Evolutionary conservation across 129 eudicot species (phyloP).

Genomic region (Arctium lappa): DNA sequence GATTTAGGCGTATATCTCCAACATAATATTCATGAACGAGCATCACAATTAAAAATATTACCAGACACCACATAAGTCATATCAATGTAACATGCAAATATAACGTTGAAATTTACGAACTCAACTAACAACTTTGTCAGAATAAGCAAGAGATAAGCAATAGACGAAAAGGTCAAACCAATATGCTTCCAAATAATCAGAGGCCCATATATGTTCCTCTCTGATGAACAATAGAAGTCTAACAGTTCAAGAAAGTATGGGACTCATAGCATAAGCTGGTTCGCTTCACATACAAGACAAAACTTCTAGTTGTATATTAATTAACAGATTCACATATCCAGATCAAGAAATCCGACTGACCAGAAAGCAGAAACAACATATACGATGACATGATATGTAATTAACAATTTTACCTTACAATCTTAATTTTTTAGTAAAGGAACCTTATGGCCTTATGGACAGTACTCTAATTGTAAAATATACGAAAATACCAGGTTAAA

Average conservation of each 20-base stretch:
- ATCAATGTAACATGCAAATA: conserved; percentile 6
- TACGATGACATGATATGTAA: neutral
- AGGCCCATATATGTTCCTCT: too few species aligned
- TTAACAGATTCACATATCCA: neutral
- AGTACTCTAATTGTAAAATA: neutral
- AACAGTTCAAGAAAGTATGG: neutral
- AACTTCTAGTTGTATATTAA: neutral
- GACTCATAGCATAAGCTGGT: neutral
- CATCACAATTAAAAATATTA: neutral
- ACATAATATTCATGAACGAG: neutral
- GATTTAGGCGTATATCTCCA: too few species aligned
- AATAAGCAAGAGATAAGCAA: too few species aligned
- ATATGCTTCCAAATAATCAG: too few species aligned
- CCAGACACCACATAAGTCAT: neutral
- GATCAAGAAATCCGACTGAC: neutral
- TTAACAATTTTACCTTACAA: neutral
- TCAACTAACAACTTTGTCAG: too few species aligned
- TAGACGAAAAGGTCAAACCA: too few species aligned
- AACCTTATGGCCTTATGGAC: neutral
- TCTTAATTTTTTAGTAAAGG: too few species aligned
- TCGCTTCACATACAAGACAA: neutral
- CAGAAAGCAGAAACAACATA: neutral
- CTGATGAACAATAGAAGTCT: too few species aligned
- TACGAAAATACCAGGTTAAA: neutral
- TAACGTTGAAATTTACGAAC: neutral